Evolutionary conservation across 495 filamentous ascomycete species (phyloP), one percentile per base, ranked within the genome.

Genomic region (Rusavskia elegans): DNA sequence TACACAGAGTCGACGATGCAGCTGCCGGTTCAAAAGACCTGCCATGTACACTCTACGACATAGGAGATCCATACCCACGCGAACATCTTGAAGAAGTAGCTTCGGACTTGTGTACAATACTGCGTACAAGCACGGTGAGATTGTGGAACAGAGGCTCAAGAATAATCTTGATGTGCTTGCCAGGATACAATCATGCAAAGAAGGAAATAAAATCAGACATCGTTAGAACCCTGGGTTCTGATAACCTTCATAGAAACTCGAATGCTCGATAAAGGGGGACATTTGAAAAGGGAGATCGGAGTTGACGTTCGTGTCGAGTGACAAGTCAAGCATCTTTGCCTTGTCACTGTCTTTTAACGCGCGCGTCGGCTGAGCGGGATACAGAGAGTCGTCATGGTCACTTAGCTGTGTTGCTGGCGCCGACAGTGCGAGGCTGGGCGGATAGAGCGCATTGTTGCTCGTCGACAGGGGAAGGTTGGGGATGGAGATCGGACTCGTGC

Each of bases 31-130:
- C 41, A 45, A 23, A 11, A 2, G n/a, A 42, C 39, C 39, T 42
- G 39, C 14, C 39, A 19, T 19, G 14, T 11, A 8, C 7, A 19
- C 6, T 42, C 8, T 14, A 42, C 8, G 8, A 29, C 19, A n/a
- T 25, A 46, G 23, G 44, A 46, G 44, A 46, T 29, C 44, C 44
- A 46, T 50, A 45, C 44, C 50, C 50, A 56, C 54, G 10, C 39
- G 10, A 42, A 19, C n/a, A 17, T 42, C 20, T 9, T 21, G 14
- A 42, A 42, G 39, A 17, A 21, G 20, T 2, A 35, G 8, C 32
- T 35, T 35, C 9, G 5, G 2, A 35, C 32, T 6, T 27, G 32
- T 14, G 6, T 7, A 14, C 13, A 35, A 35, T 0, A 35, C 9
- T 7, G 32, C 32, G 32, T 8, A 2, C 13, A 35, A 13, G 32